Evolutionary conservation across 176 grass and related monocot species (phyloP).

Genomic region (Lolium multiflorum): DNA sequence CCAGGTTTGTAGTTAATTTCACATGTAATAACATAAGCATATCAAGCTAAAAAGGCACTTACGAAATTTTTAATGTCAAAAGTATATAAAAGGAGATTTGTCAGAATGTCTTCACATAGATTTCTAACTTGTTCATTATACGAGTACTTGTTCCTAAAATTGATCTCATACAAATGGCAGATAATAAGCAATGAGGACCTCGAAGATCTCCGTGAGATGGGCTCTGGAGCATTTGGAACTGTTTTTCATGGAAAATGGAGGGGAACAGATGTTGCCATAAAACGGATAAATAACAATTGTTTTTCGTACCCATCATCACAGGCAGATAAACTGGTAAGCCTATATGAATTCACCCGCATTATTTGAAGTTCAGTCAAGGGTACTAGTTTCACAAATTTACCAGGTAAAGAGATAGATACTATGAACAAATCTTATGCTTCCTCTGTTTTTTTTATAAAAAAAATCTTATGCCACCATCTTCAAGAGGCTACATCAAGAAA

Average conservation of each 20-base stretch:
- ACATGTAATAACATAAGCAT: constrained; percentile 19
- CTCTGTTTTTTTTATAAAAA: too few relatives aligned
- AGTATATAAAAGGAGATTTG: constrained; percentile 14
- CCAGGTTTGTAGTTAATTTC: constrained; percentile 58
- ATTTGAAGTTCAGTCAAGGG: constrained; percentile 25
- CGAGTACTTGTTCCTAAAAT: neutral
- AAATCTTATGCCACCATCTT: neutral
- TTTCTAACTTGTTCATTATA: neutral
- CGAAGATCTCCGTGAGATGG: constrained; percentile 87
- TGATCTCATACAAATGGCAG: constrained; percentile 47
- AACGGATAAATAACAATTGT: constrained; percentile 90
- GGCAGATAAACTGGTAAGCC: constrained; percentile 74
- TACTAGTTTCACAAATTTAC: neutral
- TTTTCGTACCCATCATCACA: constrained; percentile 68
- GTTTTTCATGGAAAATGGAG: constrained; percentile 97
- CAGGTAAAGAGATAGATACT: constrained; percentile 10
- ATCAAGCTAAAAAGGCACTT: constrained; percentile 25
- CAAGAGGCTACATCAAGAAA: constrained; percentile 14
- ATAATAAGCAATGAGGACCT: constrained; percentile 92
- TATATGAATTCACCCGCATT: constrained; percentile 22
- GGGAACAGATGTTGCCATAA: constrained; percentile 94
- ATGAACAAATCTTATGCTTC: too few relatives aligned
- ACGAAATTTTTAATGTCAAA: neutral
- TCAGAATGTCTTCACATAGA: neutral
- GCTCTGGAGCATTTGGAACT: constrained; percentile 88